Conservation (phyloP, 768 basidiomycete genomes). For the Brasilioporus rufonigricans region DNA sequence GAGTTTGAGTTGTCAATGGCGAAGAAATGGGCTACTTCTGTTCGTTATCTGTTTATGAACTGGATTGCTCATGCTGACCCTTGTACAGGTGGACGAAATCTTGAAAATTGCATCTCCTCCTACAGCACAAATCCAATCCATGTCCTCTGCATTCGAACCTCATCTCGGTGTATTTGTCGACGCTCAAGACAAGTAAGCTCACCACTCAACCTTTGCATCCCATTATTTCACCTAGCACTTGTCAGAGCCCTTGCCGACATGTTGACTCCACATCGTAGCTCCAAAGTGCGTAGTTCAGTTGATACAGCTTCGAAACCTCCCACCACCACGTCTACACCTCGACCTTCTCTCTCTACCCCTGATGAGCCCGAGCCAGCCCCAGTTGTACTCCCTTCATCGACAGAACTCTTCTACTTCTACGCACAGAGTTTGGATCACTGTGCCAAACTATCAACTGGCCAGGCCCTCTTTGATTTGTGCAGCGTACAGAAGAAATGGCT, state of each 20-base stretch:
- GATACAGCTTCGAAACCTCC: slow-evolving; percentile 44
- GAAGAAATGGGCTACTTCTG: slow-evolving; percentile 79
- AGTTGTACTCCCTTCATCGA: slow-evolving; percentile 88
- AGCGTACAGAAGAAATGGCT: slow-evolving; percentile 92
- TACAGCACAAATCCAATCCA: slow-evolving; percentile 54
- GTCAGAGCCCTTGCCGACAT: slow-evolving; percentile 84
- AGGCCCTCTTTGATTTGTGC: slow-evolving; percentile 78
- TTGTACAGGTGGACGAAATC: slow-evolving; percentile 60
- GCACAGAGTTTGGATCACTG: slow-evolving; percentile 94
- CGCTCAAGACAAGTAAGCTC: slow-evolving; percentile 89
- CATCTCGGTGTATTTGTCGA: slow-evolving; percentile 94
- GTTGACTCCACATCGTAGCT: slow-evolving; percentile 74
- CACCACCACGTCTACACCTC: slow-evolving; percentile 30
- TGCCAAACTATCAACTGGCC: slow-evolving; percentile 82
- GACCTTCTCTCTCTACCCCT: slow-evolving; percentile 38
- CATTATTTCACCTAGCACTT: neutral
- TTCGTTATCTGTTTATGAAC: slow-evolving; percentile 32
- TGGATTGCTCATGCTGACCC: neutral
- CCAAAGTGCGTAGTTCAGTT: slow-evolving; percentile 63
- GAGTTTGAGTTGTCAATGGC: slow-evolving; percentile 86
- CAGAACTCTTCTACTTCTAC: slow-evolving; percentile 97
- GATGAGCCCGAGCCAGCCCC: slow-evolving; percentile 48
- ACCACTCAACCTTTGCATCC: neutral
- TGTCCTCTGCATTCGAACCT: slow-evolving; percentile 89
- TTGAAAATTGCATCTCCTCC: slow-evolving; percentile 52